Evolutionary conservation across 1,284 basidiomycete species (phyloP), one percentile per base, ranked within the genome.

Genomic region (Tilletia setariae): DNA sequence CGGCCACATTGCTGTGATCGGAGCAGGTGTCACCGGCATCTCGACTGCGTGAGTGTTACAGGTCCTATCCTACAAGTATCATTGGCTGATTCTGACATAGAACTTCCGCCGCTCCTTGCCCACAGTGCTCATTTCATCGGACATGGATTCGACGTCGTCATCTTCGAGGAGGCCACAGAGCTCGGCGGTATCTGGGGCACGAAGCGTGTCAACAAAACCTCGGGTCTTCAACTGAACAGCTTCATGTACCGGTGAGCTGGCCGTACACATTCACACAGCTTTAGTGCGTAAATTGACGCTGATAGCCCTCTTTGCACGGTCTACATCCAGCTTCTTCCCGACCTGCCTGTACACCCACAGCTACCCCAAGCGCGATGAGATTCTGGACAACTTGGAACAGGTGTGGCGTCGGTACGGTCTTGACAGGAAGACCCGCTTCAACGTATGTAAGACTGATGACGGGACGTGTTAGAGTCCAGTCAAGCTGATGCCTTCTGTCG

Each of bases 211-310:
- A 89, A 89, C 78, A 84, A 81, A 8, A 88, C 88, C 0, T 87
- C 86, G 0, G 87, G 87, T 7, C 83, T 89, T 0, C 88, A 89
- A 79, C 85, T 89, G 70, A 88, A 88, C 78, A 87, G 86, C 9
- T 70, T 88, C 32, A 79, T 88, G 44, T 88, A 88, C 74, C 86
- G 51, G 87, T 49, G 87, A 87, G 76, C 86, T 86, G 70, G 87
- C 19, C 35, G 2, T n/a, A 1, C 25, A 13, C 8, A 25, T 3
- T 59, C 53, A 4, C 35, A 21, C 23, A 83, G 32, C 44, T 66
- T 40, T 68, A n/a, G n/a, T n/a, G n/a, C n/a, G n/a, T n/a, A n/a
- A 2, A 8, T 21, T 1, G 47, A 49, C 1, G n/a, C 51, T 53
- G 51, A 53, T 9, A 11, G 8, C n/a, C 2, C 7, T 19, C 4